Conservation (phyloP, 495 filamentous ascomycete species). For the Hypoxylon subgilvum region DNA sequence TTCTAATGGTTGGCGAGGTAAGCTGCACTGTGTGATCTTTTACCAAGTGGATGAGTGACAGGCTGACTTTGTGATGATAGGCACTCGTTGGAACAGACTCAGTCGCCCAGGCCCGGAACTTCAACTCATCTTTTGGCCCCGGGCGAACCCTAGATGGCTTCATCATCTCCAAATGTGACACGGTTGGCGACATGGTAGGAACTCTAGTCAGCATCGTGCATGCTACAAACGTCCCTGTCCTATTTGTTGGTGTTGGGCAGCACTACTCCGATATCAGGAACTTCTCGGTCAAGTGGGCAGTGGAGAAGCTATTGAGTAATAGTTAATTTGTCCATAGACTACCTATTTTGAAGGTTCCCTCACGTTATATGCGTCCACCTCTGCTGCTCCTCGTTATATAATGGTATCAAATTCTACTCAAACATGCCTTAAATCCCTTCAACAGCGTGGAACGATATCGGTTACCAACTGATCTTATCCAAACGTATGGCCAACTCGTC, state of each 20-base stretch:
- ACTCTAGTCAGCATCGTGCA: constrained; percentile 97
- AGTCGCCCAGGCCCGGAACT: constrained; percentile 93
- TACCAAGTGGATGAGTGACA: background rate
- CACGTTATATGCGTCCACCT: background rate
- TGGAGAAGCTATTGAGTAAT: constrained; percentile 70
- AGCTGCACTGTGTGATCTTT: constrained; percentile 19
- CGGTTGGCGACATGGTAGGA: constrained; percentile 97
- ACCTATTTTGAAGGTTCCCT: background rate
- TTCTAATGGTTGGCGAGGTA: constrained; percentile 95
- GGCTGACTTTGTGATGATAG: constrained; percentile 42
- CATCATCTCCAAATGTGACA: constrained; percentile 98
- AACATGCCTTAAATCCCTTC: no score
- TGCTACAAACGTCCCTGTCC: constrained; percentile 91
- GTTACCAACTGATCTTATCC: no score
- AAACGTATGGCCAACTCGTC: no score
- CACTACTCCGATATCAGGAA: constrained; percentile 96
- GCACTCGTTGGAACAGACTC: constrained; percentile 93
- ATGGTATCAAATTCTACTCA: no score
- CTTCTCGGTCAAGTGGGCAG: constrained; percentile 90
- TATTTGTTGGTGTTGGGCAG: constrained; percentile 93
- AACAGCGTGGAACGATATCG: no score
- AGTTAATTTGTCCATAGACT: constrained; percentile 29
- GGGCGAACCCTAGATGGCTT: constrained; percentile 87
- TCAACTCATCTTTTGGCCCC: constrained; percentile 88
- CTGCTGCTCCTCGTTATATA: no score